These are phyloP conservation scores for Cystobasidium sp. DNA, from an alignment of 1,284 basidiomycete species.

Conservation along the genomic window DNA sequence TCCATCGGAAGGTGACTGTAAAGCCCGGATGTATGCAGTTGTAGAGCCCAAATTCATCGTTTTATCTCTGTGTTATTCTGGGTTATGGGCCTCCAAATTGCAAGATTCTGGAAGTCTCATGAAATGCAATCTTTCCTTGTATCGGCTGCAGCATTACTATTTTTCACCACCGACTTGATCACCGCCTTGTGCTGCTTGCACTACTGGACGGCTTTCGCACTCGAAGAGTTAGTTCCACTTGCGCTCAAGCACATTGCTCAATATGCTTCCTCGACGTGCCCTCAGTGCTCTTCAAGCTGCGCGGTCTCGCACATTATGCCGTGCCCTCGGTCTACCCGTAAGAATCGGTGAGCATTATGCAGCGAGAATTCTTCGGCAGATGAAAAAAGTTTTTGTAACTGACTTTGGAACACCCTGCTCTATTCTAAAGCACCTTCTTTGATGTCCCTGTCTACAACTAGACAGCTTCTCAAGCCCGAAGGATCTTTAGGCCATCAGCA, in stretches of 20 bases:
- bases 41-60: too few relatives aligned
- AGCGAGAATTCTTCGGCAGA: slow-evolving; percentile 6
- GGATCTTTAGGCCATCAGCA: not conserved
- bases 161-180: not conserved
- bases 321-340: slow-evolving; percentile 10
- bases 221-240: too few relatives aligned
- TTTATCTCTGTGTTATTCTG: too few relatives aligned
- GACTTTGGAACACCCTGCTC: not conserved
- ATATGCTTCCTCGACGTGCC: slow-evolving; percentile 25
- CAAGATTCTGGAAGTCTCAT: too few relatives aligned
- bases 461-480: not conserved
- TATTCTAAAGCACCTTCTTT: not conserved
- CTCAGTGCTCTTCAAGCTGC: slow-evolving; percentile 21
- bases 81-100: too few relatives aligned
- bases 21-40: too few relatives aligned
- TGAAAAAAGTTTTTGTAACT: not conserved
- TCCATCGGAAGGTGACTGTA: too few relatives aligned
- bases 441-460: not conserved
- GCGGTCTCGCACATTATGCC: slow-evolving; percentile 10
- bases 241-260: too few relatives aligned
- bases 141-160: too few relatives aligned
- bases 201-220: too few relatives aligned
- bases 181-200: not conserved
- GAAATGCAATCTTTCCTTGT: too few relatives aligned
- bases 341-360: not conserved